Percentiles rank a stretch among this genome's conserved stretches.
Evolutionary conservation across 352 stramenopile genomes (phyloP).

Genomic region (Phytophthora vignae): DNA sequence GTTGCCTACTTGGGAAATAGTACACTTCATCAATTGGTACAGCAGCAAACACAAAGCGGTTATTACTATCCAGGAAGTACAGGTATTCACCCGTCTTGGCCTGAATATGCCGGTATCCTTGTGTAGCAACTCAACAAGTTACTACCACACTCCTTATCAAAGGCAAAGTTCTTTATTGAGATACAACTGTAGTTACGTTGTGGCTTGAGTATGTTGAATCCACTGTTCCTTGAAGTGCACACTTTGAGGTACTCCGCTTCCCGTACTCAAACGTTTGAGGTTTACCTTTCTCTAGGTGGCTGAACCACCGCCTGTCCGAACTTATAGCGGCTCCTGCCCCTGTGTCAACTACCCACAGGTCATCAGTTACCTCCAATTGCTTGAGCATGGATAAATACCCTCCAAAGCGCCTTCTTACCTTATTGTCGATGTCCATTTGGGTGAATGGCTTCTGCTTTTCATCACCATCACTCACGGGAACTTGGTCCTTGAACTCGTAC

Average conservation of each 20-base stretch:
- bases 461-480: background rate
- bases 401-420: background rate
- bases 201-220: background rate
- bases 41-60: constrained; percentile 23
- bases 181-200: background rate
- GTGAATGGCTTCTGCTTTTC: background rate
- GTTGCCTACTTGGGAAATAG: constrained; percentile 3
- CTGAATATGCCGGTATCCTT: constrained; percentile 24
- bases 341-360: background rate
- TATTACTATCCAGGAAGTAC: constrained; percentile 19
- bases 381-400: background rate
- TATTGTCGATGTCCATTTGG: background rate
- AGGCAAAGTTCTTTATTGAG: constrained; percentile 1
- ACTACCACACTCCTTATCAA: constrained; percentile 20
- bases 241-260: background rate
- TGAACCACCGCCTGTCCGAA: background rate
- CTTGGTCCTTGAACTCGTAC: background rate
- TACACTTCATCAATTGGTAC: constrained; percentile 29
- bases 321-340: background rate
- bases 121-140: constrained; percentile 26
- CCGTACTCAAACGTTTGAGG: background rate
- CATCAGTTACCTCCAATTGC: background rate
- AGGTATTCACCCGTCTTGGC: constrained; percentile 13
- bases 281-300: background rate
- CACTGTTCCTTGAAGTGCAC: background rate